Percentiles rank a stretch among this genome's conserved stretches.
phyloP scores from a whole-genome alignment of 129 eudicot species.

The Pulicaria dysenterica region DNA sequence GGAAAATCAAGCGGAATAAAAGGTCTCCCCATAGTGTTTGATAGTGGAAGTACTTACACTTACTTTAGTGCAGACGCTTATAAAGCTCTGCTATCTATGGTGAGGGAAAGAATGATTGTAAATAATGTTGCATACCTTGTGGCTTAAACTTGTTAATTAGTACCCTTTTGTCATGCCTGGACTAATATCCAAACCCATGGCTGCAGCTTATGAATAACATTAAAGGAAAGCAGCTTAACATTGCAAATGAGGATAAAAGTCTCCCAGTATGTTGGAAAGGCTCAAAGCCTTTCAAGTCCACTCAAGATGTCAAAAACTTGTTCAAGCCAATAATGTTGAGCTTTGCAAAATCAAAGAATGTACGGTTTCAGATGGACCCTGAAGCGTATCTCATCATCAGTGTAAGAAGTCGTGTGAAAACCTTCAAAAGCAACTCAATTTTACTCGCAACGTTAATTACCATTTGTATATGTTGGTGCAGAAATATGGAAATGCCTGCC shows the following conservation, averaged over 20 bases:
- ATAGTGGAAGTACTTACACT: slow-evolving; percentile 90
- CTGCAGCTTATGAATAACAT: slow-evolving; percentile 59
- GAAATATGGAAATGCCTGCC: slow-evolving; percentile 77
- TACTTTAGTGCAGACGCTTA: slow-evolving; percentile 70
- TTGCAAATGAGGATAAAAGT: slow-evolving; percentile 64
- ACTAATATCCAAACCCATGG: slow-evolving; percentile 8
- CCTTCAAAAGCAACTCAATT: not conserved
- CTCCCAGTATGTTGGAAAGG: slow-evolving; percentile 97
- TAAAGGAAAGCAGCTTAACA: slow-evolving; percentile 49
- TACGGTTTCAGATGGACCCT: slow-evolving; percentile 60
- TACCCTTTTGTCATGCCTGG: not conserved
- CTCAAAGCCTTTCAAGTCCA: slow-evolving; percentile 63
- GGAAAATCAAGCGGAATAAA: slow-evolving; percentile 60
- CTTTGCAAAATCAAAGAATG: slow-evolving; percentile 50
- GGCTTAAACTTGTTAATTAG: too few species aligned
- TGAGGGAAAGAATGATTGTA: slow-evolving; percentile 2
- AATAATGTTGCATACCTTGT: too few species aligned
- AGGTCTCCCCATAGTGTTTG: slow-evolving; percentile 68
- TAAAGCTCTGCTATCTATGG: slow-evolving; percentile 49
- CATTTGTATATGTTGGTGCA: slow-evolving; percentile 25
- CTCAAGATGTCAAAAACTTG: slow-evolving; percentile 53
- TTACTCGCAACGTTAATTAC: not conserved
- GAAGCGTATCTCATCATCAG: slow-evolving; percentile 80
- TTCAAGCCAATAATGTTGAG: slow-evolving; percentile 68
- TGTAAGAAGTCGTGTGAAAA: slow-evolving; percentile 40